A percentile compares a stretch with the other conserved stretches of the same genome.
Evolutionary conservation across 768 basidiomycete genomes (phyloP).

Genomic region (Aureoboletus auriporus): DNA sequence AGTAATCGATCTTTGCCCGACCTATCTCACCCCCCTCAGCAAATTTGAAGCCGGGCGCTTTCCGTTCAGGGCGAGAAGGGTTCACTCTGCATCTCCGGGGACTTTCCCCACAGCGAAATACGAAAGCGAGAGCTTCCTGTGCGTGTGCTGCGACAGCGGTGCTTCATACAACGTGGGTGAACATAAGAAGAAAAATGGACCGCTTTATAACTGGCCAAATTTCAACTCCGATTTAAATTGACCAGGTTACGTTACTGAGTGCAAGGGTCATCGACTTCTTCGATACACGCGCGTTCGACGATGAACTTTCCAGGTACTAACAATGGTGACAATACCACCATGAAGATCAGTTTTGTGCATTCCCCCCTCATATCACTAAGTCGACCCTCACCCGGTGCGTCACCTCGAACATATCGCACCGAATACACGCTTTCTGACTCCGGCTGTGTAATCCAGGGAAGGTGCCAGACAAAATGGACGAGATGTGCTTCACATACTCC

Average conservation of each 20-base stretch:
- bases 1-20: constrained; percentile 47
- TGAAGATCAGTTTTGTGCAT: constrained; percentile 21
- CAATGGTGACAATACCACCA: constrained; percentile 9
- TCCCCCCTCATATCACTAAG: constrained; percentile 24
- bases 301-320: constrained; percentile 16
- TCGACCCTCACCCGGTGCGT: constrained; percentile 21
- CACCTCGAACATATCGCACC: background rate
- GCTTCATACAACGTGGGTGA: constrained; percentile 60
- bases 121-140: constrained; percentile 53
- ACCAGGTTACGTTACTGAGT: background rate
- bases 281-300: background rate
- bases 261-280: background rate
- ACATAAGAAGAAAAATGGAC: constrained; percentile 21
- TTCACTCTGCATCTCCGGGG: constrained; percentile 81
- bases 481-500: constrained; percentile 62
- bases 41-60: constrained; percentile 73
- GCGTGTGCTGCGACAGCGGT: constrained; percentile 82
- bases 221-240: constrained; percentile 18
- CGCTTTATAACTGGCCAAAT: constrained; percentile 6
- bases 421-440: background rate
- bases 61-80: constrained; percentile 56
- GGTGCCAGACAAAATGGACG: constrained; percentile 57
- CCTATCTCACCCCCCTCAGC: constrained; percentile 52
- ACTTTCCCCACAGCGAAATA: constrained; percentile 85
- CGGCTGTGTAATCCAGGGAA: constrained; percentile 34